Conservation (phyloP, 371 early-diverging fungal genomes). For the Mucor racemosus region DNA sequence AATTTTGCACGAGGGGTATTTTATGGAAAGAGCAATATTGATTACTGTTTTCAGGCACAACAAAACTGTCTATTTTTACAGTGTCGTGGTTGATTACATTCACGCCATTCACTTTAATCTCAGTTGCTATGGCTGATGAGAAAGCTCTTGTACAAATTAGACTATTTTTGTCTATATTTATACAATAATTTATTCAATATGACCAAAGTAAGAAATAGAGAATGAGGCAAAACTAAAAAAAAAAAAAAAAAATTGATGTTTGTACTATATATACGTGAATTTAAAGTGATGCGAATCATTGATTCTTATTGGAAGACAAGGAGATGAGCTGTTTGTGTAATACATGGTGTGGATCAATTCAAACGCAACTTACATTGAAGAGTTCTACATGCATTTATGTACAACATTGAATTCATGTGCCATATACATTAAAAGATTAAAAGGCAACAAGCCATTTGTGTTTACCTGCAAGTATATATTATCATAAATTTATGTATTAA, state of each 20-base stretch:
- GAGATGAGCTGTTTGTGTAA: slow-evolving; percentile 5
- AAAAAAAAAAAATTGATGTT: background rate
- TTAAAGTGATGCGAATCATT: background rate
- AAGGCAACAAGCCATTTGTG: background rate
- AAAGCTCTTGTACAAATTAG: background rate
- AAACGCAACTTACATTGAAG: background rate
- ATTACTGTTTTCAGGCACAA: background rate
- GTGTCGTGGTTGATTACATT: background rate
- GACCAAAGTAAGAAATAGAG: background rate
- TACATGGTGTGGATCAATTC: background rate
- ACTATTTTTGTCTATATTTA: background rate
- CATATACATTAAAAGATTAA: background rate
- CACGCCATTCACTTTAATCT: background rate
- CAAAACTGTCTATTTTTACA: background rate
- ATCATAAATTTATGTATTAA: background rate
- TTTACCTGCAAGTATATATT: too few relatives aligned
- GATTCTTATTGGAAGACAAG: background rate
- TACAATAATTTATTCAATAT: background rate
- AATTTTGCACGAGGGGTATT: background rate
- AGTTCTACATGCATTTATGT: background rate
- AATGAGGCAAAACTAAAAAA: background rate
- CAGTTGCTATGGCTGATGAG: background rate
- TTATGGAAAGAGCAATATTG: background rate
- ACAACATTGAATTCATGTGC: background rate
- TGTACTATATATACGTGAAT: background rate